Conservation (phyloP, 116 monocot species). For the Iris pallida region DNA sequence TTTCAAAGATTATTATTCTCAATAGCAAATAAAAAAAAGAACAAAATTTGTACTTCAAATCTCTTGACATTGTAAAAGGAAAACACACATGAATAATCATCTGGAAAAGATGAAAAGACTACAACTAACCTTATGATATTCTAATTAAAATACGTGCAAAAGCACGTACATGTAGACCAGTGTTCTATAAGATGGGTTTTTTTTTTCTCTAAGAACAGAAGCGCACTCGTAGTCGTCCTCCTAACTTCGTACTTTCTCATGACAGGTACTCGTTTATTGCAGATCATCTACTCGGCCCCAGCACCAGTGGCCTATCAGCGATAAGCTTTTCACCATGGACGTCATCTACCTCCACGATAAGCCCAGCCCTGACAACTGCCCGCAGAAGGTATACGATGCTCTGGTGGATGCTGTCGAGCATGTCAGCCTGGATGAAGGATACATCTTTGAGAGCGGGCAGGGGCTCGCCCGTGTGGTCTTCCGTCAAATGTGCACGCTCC, state of each 20-base stretch:
- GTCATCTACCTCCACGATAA: constrained; percentile 89
- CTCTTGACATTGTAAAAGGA: too few relatives aligned
- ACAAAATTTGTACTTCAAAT: too few relatives aligned
- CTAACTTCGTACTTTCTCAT: background rate
- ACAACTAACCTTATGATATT: too few relatives aligned
- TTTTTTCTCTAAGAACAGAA: too few relatives aligned
- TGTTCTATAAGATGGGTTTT: too few relatives aligned
- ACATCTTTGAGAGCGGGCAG: constrained; percentile 72
- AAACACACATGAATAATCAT: too few relatives aligned
- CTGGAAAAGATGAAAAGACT: too few relatives aligned
- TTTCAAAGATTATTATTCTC: too few relatives aligned
- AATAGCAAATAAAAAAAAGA: too few relatives aligned
- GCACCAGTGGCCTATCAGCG: constrained; percentile 64
- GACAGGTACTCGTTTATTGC: constrained; percentile 81
- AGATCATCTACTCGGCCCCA: constrained; percentile 61
- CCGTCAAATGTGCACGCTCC: constrained; percentile 56
- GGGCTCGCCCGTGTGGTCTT: constrained; percentile 48
- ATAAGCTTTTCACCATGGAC: constrained; percentile 81
- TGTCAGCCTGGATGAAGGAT: constrained; percentile 78
- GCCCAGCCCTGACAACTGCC: constrained; percentile 81
- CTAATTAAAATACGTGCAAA: too few relatives aligned
- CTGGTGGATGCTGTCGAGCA: constrained; percentile 78
- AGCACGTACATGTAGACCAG: too few relatives aligned
- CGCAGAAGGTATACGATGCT: constrained; percentile 74
- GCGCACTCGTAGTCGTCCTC: too few relatives aligned